These are phyloP conservation scores for Geranium rotundifolium DNA, from an alignment of 345 rosid species.

Conservation along the genomic window DNA sequence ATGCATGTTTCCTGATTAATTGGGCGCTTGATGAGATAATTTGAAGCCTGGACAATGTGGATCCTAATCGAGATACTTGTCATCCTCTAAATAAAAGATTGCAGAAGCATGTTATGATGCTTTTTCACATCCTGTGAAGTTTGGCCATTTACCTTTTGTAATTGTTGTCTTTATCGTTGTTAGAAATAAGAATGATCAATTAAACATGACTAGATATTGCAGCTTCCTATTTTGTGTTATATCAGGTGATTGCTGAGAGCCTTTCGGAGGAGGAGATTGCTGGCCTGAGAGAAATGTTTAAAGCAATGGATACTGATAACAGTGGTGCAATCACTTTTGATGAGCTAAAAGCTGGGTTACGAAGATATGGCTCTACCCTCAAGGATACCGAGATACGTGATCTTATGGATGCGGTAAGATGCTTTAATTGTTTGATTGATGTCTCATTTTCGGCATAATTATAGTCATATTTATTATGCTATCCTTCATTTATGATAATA, in stretches of 20 bases:
- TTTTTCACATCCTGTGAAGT: no score
- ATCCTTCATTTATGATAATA: background rate
- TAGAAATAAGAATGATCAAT: no score
- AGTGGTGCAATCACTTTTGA: slow-evolving; percentile 98
- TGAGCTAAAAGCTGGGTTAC: slow-evolving; percentile 91
- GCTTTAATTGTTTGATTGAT: background rate
- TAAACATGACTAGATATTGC: no score
- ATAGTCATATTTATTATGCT: background rate
- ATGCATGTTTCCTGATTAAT: no score
- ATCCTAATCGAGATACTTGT: no score
- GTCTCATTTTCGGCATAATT: background rate
- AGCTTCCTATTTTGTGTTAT: background rate
- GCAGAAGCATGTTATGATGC: no score
- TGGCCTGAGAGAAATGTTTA: slow-evolving; percentile 87
- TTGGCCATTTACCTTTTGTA: no score
- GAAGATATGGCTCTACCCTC: slow-evolving; percentile 91
- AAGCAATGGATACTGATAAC: slow-evolving; percentile 87
- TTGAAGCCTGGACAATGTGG: no score
- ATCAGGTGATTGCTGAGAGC: slow-evolving; percentile 94
- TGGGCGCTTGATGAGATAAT: no score
- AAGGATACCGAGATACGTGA: slow-evolving; percentile 89
- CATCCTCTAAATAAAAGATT: no score
- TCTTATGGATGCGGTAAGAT: slow-evolving; percentile 94
- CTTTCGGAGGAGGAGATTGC: slow-evolving; percentile 99
- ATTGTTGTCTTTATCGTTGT: no score